phyloP scores from a whole-genome alignment of 2,329 filamentous ascomycete species.

The Venturia asperata region DNA sequence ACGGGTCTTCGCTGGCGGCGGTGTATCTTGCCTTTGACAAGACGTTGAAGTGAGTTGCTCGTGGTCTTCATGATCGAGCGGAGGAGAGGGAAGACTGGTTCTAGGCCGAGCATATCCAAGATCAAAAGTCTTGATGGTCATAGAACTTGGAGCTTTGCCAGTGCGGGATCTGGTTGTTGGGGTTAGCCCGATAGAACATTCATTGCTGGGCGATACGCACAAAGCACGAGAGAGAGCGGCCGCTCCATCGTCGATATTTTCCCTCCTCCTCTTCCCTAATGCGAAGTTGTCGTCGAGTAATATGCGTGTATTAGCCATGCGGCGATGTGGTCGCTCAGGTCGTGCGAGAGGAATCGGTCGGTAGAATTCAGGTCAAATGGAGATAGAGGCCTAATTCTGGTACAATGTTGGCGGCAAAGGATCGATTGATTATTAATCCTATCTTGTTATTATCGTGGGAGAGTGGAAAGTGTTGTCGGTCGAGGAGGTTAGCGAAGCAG shows the following conservation, averaged over 20 bases:
- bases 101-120: not conserved
- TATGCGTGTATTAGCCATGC: not conserved
- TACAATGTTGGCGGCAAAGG: not conserved
- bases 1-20: slow-evolving; percentile 8
- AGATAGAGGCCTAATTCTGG: not conserved
- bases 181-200: not conserved
- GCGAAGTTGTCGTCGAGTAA: slow-evolving; percentile 11
- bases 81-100: slow-evolving; percentile 5
- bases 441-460: not conserved
- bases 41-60: not conserved
- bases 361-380: not conserved
- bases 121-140: not conserved
- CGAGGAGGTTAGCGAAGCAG: not conserved
- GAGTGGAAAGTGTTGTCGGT: not conserved
- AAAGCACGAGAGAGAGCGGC: not conserved
- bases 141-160: not conserved
- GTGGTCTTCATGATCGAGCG: slow-evolving; percentile 7
- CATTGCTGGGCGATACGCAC: not conserved
- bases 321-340: not conserved
- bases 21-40: slow-evolving; percentile 3
- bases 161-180: not conserved
- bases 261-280: not conserved
- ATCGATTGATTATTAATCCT: not conserved
- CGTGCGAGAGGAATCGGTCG: not conserved
- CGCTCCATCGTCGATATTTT: not conserved